phyloP scores from a whole-genome alignment of 352 stramenopile genomes.

The Phytophthora pisi region DNA sequence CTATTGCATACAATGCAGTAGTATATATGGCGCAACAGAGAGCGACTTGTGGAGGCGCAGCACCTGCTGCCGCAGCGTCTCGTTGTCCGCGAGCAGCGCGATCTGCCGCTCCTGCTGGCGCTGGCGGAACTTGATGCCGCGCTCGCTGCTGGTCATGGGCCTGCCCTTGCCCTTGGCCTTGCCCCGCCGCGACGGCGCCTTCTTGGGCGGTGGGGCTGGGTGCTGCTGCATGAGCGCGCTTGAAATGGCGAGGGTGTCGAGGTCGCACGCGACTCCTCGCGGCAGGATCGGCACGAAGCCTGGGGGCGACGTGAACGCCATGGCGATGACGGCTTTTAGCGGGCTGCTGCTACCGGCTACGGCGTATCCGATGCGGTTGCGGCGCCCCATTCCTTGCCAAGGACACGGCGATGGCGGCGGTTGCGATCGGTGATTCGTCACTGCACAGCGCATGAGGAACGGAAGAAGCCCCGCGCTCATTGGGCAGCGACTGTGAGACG shows the following conservation, averaged over 20 bases:
- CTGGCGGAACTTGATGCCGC: constrained; percentile 38
- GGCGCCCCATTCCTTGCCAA: no score
- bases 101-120: constrained; percentile 33
- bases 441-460: constrained; percentile 12
- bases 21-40: no score
- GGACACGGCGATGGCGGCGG: constrained; percentile 1
- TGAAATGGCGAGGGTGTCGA: neutral
- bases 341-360: neutral
- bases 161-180: constrained; percentile 21
- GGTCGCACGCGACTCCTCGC: neutral
- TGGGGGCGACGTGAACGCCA: constrained; percentile 6
- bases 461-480: constrained; percentile 8
- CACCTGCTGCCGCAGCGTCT: constrained; percentile 32
- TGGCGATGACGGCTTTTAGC: neutral
- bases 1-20: no score
- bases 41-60: constrained; percentile 30
- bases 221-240: neutral
- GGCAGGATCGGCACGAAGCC: constrained; percentile 22
- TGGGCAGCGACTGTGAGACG: neutral
- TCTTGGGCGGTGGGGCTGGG: neutral
- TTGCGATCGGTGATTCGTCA: neutral
- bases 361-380: no score
- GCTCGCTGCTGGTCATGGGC: constrained; percentile 36
- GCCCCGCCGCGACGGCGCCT: constrained; percentile 1
- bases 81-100: constrained; percentile 11